Conservation (phyloP, 495 filamentous ascomycete species). For the Lasiosphaeriaceae sp. region DNA sequence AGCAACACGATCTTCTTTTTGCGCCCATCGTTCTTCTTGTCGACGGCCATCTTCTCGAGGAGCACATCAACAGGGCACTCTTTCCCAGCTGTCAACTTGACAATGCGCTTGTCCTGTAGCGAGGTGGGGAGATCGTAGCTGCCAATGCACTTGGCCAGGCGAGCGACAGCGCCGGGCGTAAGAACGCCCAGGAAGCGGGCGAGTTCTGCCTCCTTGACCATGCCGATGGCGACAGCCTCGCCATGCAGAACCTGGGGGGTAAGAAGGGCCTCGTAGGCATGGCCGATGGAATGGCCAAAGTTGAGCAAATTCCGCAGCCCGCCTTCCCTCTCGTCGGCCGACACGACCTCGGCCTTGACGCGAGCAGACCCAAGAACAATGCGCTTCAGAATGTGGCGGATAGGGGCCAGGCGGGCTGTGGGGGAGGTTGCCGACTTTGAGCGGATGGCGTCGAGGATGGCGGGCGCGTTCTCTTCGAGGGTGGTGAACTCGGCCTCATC, state of each 20-base stretch:
- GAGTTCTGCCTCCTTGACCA: conserved; percentile 96
- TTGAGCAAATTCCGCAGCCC: conserved; percentile 93
- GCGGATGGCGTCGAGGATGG: conserved; percentile 68
- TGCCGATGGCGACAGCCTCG: conserved; percentile 92
- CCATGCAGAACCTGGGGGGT: conserved; percentile 95
- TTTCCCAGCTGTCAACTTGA: conserved; percentile 80
- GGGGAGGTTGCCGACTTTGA: conserved; percentile 46
- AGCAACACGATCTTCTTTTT: conserved; percentile 98
- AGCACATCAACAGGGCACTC: conserved; percentile 87
- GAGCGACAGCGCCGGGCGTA: conserved; percentile 79
- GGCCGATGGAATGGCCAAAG: conserved; percentile 97
- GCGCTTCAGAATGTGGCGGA: conserved; percentile 75
- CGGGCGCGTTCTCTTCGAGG: conserved; percentile 73
- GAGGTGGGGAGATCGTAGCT: conserved; percentile 89
- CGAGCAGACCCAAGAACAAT: conserved; percentile 84
- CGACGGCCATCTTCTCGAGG: conserved; percentile 88
- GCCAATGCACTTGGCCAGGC: conserved; percentile 87
- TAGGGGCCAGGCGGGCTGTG: conserved; percentile 59
- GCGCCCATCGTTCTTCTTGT: conserved; percentile 96
- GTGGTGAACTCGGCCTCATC: conserved; percentile 81
- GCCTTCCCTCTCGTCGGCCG: conserved; percentile 88
- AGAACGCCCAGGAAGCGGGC: conserved; percentile 87
- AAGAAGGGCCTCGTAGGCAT: conserved; percentile 92
- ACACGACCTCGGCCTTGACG: conserved; percentile 91
- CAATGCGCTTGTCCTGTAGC: conserved; percentile 76